These are phyloP conservation scores for Aphanomyces stellatus DNA, from an alignment of 352 stramenopile species.

Conservation along the genomic window DNA sequence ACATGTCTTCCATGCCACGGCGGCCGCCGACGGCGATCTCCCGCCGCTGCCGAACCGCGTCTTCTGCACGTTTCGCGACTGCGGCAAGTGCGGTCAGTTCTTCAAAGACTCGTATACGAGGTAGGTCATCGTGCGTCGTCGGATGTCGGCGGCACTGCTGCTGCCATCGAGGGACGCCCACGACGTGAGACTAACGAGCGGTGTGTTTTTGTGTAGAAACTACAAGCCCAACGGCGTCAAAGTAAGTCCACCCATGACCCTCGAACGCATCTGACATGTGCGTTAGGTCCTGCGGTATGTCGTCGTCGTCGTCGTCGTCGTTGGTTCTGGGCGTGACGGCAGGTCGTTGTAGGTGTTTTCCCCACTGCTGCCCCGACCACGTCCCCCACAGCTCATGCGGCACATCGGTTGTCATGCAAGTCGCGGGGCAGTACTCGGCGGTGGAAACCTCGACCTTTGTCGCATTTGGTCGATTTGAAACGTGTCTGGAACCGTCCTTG, in stretches of 20 bases:
- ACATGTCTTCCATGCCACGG: no score
- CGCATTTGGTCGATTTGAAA: background rate
- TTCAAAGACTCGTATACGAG: background rate
- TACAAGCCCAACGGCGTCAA: conserved; percentile 1
- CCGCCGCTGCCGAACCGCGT: background rate
- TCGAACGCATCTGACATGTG: background rate
- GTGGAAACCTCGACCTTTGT: background rate
- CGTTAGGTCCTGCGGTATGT: background rate
- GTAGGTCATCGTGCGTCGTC: background rate
- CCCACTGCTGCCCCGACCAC: conserved; percentile 1
- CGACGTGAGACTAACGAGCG: no score
- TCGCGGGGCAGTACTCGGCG: background rate
- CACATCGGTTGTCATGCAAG: background rate
- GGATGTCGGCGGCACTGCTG: no score
- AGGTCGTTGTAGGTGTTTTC: conserved; percentile 7
- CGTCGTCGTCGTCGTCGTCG: background rate
- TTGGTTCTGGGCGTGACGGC: background rate
- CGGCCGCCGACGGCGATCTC: background rate
- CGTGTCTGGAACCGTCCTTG: background rate
- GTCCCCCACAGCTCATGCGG: background rate
- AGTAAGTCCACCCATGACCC: background rate
- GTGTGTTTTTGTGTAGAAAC: no score
- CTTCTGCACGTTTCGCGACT: background rate
- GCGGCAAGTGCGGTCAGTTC: background rate
- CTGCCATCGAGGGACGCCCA: no score